Percentiles rank a stretch among this genome's conserved stretches.
Conservation (phyloP, 2,329 filamentous ascomycete species). For the Rhytidhysteron rufulum region DNA sequence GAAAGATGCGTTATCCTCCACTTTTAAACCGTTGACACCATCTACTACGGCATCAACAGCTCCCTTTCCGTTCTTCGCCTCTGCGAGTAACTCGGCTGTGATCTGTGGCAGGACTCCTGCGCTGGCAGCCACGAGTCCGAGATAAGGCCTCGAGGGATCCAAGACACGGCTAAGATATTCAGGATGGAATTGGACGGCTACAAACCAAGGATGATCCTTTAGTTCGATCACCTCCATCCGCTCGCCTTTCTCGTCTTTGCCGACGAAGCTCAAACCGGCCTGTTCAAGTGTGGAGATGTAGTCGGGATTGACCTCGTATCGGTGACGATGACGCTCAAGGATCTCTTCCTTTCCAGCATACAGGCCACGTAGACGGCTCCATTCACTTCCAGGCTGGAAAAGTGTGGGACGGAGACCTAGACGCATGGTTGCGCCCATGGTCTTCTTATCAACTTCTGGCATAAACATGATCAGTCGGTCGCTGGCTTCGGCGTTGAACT, state of each 20-base stretch:
- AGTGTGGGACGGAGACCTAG: constrained; percentile 70
- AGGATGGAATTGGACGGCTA: constrained; percentile 84
- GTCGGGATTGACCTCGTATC: constrained; percentile 85
- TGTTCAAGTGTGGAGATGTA: constrained; percentile 66
- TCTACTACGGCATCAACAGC: constrained; percentile 2
- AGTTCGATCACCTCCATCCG: constrained; percentile 83
- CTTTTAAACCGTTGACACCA: constrained; percentile 6
- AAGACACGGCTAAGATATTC: constrained; percentile 78
- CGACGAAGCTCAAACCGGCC: constrained; percentile 70
- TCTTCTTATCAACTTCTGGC: constrained; percentile 78
- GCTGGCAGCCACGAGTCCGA: constrained; percentile 80
- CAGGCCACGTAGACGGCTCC: constrained; percentile 71
- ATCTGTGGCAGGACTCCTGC: constrained; percentile 60
- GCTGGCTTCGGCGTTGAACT: constrained; percentile 57
- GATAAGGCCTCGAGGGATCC: constrained; percentile 68
- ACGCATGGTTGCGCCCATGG: constrained; percentile 83
- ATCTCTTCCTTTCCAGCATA: constrained; percentile 57
- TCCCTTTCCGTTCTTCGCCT: neutral
- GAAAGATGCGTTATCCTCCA: no score
- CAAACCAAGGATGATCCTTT: constrained; percentile 78
- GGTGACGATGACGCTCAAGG: constrained; percentile 76
- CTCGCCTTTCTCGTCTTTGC: constrained; percentile 72
- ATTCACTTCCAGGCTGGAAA: constrained; percentile 73
- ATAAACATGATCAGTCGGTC: constrained; percentile 82
- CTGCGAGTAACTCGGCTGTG: constrained; percentile 17